These are phyloP conservation scores for Alloascoidea africana DNA, from an alignment of 805 yeast genomes.

Conservation along the genomic window DNA sequence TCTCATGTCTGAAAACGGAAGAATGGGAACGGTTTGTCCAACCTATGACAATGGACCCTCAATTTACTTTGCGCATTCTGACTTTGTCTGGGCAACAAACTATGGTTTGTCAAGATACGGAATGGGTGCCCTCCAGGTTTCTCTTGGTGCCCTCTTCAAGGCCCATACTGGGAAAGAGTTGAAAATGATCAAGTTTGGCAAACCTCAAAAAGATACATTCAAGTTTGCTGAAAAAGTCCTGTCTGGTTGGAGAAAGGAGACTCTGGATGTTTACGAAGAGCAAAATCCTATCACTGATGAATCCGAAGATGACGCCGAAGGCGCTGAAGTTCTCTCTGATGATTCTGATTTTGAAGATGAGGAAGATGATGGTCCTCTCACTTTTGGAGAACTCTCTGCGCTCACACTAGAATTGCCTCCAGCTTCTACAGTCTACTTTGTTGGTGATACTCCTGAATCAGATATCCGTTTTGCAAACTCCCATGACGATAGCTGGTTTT, in stretches of 20 bases:
- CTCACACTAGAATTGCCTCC: slow-evolving; percentile 51
- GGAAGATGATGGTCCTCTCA: slow-evolving; percentile 24
- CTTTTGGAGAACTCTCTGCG: slow-evolving; percentile 28
- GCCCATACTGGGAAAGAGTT: slow-evolving; percentile 77
- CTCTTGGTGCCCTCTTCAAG: slow-evolving; percentile 70
- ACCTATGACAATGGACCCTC: slow-evolving; percentile 65
- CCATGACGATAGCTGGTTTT: slow-evolving; percentile 73
- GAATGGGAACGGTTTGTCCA: slow-evolving; percentile 67
- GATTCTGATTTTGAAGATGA: slow-evolving; percentile 14
- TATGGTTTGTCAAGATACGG: slow-evolving; percentile 74
- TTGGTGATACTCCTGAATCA: slow-evolving; percentile 83
- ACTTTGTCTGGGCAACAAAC: slow-evolving; percentile 88
- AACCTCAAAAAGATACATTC: slow-evolving; percentile 82
- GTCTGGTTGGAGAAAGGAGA: slow-evolving; percentile 63
- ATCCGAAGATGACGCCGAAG: not conserved
- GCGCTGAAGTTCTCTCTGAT: slow-evolving; percentile 1
- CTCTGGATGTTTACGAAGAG: slow-evolving; percentile 45
- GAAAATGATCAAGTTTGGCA: slow-evolving; percentile 73
- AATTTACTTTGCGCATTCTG: slow-evolving; percentile 81
- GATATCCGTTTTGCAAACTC: slow-evolving; percentile 81
- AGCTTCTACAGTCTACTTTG: slow-evolving; percentile 76
- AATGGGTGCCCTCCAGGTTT: slow-evolving; percentile 88
- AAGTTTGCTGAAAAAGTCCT: slow-evolving; percentile 69
- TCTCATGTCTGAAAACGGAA: slow-evolving; percentile 60
- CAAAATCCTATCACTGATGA: not conserved